Evolutionary conservation across 2,329 filamentous ascomycete genomes (phyloP).

Genomic region (Orbilia brochopaga): DNA sequence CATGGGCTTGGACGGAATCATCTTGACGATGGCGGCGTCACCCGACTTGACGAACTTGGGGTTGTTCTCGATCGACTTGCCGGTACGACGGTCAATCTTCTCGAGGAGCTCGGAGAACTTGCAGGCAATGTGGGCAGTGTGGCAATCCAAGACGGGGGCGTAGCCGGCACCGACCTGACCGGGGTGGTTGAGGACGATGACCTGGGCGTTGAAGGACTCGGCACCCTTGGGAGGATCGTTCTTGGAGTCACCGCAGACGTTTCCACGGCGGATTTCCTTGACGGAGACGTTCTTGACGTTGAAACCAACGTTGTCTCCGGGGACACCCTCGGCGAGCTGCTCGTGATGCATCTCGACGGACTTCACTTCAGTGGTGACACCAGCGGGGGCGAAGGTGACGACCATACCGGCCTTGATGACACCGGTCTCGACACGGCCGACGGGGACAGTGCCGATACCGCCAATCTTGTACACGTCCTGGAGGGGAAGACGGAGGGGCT

Average conservation of each 20-base stretch:
- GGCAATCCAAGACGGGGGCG: conserved; percentile 98
- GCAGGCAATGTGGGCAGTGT: conserved; percentile 99
- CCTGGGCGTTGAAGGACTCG: conserved; percentile 98
- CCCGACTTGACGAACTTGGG: conserved; percentile 99
- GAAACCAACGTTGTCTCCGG: conserved; percentile 99
- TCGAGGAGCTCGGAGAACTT: conserved; percentile 99
- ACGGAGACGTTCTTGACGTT: conserved; percentile 99
- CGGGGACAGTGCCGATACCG: conserved; percentile 97
- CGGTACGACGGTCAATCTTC: conserved; percentile 99
- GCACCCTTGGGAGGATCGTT: conserved; percentile 90
- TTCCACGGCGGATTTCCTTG: conserved; percentile 99
- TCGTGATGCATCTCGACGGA: conserved; percentile 93
- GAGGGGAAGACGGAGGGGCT: conserved; percentile 99
- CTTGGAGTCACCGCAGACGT: conserved; percentile 99
- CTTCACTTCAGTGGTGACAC: conserved; percentile 99
- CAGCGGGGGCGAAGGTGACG: conserved; percentile 97
- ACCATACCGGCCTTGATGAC: conserved; percentile 88
- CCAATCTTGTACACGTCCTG: conserved; percentile 99
- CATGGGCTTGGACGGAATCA: conserved; percentile 99
- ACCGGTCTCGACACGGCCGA: conserved; percentile 99
- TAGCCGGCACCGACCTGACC: conserved; percentile 99
- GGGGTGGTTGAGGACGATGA: conserved; percentile 99
- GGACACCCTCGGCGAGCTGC: conserved; percentile 91
- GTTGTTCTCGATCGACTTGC: conserved; percentile 87
- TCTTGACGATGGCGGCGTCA: conserved; percentile 99